Conservation (phyloP, 768 basidiomycete species). For the Xerocomellus intermedius region DNA sequence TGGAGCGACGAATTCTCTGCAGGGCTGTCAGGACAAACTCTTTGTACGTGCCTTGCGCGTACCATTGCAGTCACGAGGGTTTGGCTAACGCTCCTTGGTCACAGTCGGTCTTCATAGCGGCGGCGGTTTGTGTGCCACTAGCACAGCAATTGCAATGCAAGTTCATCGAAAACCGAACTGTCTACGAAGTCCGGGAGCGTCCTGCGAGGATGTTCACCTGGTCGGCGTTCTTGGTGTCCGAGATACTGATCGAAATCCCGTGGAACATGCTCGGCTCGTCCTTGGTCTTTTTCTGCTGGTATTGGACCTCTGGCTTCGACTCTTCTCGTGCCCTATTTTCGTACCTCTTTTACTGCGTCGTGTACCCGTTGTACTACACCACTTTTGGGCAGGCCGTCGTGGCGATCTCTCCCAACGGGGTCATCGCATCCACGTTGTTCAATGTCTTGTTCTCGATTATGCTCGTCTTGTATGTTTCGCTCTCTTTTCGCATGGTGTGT, state of each 20-base stretch:
- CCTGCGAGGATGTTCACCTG: slow-evolving; percentile 64
- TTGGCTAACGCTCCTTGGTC: neutral
- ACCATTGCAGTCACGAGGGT: neutral
- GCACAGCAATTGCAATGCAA: slow-evolving; percentile 59
- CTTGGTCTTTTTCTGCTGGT: slow-evolving; percentile 48
- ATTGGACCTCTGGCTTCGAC: slow-evolving; percentile 44
- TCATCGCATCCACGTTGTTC: slow-evolving; percentile 42
- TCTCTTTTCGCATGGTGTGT: neutral
- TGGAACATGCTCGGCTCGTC: slow-evolving; percentile 42
- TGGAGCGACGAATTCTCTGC: slow-evolving; percentile 34
- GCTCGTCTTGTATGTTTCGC: slow-evolving; percentile 39
- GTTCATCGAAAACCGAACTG: slow-evolving; percentile 50
- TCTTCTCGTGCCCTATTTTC: slow-evolving; percentile 39
- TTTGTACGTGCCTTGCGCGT: slow-evolving; percentile 31
- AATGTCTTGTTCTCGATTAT: slow-evolving; percentile 40
- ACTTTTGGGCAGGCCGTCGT: slow-evolving; percentile 43
- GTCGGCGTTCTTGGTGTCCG: slow-evolving; percentile 55
- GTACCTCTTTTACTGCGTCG: slow-evolving; percentile 37
- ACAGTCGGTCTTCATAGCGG: slow-evolving; percentile 52
- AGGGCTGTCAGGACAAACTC: slow-evolving; percentile 43
- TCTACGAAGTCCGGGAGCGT: slow-evolving; percentile 65
- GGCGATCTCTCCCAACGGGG: slow-evolving; percentile 40
- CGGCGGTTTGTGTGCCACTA: slow-evolving; percentile 43
- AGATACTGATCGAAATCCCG: slow-evolving; percentile 46
- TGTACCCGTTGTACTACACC: slow-evolving; percentile 44